Base-by-base conservation (phyloP, 345 rosid species). In the Abelmoschus esculentus region DNA sequence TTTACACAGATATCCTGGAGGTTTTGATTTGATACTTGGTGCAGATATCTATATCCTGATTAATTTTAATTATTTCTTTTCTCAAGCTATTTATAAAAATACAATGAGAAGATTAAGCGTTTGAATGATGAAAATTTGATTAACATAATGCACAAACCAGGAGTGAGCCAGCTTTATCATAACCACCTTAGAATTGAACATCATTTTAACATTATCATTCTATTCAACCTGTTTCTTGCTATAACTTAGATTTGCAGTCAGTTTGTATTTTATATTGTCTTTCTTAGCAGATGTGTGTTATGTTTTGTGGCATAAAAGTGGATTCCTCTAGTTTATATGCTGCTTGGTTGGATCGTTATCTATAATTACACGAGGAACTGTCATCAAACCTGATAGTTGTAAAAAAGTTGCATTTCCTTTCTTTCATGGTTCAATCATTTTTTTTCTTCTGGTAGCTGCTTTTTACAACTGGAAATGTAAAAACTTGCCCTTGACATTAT, bases 21-120 rank as follows among this genome's bases (percentile, higher is more conserved):
- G 96, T 56, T 93, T 93, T 71, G 98, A 93, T 83, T 81, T 91
- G 64, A 85, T 93, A 66, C 92, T 93, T 75, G 98, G 98, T 69
- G 98, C 97, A 73, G 97, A 90, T 78, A 93, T 90, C 17, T 93
- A 93, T 93, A 90, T 93, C 97, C 97, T 83, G 69, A 50, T 76
- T 73, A 14, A 56, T 34, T 3, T 9, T 62, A 69, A 6, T 28
- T 44, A 36, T 19, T 66, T 13, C 18, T 28, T 44, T 69, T 22
- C 1, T 36, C 28, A 59, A 10, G 50, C 50, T 58, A 56, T 65
- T 38, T 36, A 11, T 17, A 22, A 57, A 57, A 56, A 53, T 36
- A 34, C 17, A 65, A 63, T 34, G 0, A 10, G 32, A 53, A 66
- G 13, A 53, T 66, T 59, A 3, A 59, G 57, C 67, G 26, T 59